Conservation (phyloP, 2,329 filamentous ascomycete genomes). For the Aspergillus pseudoterreus region DNA sequence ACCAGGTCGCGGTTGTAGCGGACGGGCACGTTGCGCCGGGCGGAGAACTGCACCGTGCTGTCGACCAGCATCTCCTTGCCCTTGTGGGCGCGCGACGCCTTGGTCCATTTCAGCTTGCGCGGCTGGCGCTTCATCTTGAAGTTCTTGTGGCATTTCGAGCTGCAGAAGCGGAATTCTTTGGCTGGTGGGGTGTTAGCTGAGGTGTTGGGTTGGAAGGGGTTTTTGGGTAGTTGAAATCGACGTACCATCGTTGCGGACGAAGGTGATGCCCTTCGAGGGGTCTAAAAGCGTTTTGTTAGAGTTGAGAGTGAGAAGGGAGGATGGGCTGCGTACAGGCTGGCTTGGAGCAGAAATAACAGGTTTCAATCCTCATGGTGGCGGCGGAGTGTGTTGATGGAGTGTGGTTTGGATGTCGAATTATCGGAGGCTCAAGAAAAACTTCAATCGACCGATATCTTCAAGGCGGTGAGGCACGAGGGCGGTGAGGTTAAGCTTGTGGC, state of each 20-base stretch:
- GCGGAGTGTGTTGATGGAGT: background rate
- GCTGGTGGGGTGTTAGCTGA: background rate
- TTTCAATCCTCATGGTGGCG: background rate
- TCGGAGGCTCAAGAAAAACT: background rate
- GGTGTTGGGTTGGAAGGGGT: background rate
- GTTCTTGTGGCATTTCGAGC: conserved; percentile 65
- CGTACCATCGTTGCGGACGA: conserved; percentile 47
- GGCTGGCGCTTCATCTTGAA: conserved; percentile 99
- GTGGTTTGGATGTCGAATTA: background rate
- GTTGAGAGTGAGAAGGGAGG: background rate
- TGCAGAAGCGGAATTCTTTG: conserved; percentile 60
- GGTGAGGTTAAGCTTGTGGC: background rate
- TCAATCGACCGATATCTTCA: background rate
- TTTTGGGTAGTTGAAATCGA: background rate
- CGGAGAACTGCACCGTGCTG: conserved; percentile 85
- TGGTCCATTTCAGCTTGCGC: conserved; percentile 95
- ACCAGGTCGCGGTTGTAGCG: conserved; percentile 95
- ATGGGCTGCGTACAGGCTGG: background rate
- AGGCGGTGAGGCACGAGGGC: background rate
- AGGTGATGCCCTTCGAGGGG: conserved; percentile 63
- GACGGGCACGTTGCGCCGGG: conserved; percentile 87
- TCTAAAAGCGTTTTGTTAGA: conserved; percentile 26
- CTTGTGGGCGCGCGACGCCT: conserved; percentile 79
- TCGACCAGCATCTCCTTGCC: conserved; percentile 92
- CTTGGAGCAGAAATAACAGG: background rate